Evolutionary conservation across 2,329 filamentous ascomycete species (phyloP), one percentile per base, ranked within the genome.

Genomic region (Colletotrichum lupini): DNA sequence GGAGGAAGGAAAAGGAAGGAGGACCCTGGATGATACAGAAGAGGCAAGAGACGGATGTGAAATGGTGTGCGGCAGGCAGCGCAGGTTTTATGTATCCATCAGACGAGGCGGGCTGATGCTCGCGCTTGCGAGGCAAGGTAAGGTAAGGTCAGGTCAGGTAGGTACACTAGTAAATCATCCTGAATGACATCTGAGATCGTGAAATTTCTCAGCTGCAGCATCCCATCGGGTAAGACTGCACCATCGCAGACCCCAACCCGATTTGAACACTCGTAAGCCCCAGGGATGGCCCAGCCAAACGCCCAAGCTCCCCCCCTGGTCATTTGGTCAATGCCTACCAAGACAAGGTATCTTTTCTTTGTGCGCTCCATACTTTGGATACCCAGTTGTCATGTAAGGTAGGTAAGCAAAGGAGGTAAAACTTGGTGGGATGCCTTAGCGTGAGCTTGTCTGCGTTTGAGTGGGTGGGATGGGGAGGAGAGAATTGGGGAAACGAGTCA

Each of bases 391-490:
- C 30, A 11, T 11, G 30, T 32, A 32, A 32, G 30, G 9, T 4
- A 35, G 32, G 32, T 35, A 35, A 35, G 32, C 32, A 35, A 35
- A 12, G 9, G 4, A 35, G 32, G 32, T 35, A 35, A 35, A 35
- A 5, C 32, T 35, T 12, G 32, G 32, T 35, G 32, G 11, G 32
- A 35, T 35, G 12, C 32, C 32, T 52, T 65, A 42, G 24, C 26
- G 14, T 52, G 57, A 68, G 69, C 69, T 68, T 72, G 65, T 68
- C 30, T 57, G 49, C 35, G 49, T 68, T 61, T 52, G 68, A 37
- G 64, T 62, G 52, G 55, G 68, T 53, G 55, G 56, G 42, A 35
- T 24, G 26, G 42, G 57, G 53, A 37, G 55, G 19, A 22, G 59
- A 37, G n/a, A 30, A 30, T 49, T 49, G 42, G 42, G 19, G 42